Conservation (phyloP, 257 asterid genomes). For the Solanum stenotomum region DNA sequence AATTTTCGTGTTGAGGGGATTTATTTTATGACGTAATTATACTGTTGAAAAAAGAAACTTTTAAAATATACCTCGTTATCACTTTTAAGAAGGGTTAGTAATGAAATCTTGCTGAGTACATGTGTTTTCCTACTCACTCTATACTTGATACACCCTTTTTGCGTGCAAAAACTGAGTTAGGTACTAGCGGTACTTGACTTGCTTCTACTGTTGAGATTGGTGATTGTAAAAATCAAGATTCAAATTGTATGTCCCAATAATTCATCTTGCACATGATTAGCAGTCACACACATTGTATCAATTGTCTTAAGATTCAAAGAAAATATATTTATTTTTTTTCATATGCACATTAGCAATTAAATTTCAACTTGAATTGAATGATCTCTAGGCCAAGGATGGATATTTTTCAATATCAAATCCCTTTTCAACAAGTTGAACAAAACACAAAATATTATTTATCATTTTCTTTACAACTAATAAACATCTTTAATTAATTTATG, state of each 20-base stretch:
- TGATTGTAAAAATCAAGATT: background rate
- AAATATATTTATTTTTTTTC: background rate
- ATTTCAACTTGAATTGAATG: background rate
- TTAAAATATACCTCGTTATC: no score
- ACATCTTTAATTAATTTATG: background rate
- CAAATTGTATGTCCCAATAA: background rate
- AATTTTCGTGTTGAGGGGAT: no score
- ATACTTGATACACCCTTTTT: no score
- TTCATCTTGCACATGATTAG: background rate
- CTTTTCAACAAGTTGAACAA: background rate
- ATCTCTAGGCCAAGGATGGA: background rate
- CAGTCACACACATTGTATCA: background rate
- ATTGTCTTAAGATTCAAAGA: background rate
- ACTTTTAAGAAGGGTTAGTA: no score
- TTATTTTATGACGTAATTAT: no score
- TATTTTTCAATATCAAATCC: background rate
- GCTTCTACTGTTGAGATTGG: no score
- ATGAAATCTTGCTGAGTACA: no score
- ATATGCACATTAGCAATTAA: background rate
- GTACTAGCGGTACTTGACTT: no score
- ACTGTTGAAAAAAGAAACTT: no score
- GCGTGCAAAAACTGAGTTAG: no score
- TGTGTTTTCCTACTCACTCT: no score
- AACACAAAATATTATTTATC: background rate
- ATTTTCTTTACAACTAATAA: background rate